Evolutionary conservation across 2,329 filamentous ascomycete genomes (phyloP).

Genomic region (Talaromyces verruculosus): DNA sequence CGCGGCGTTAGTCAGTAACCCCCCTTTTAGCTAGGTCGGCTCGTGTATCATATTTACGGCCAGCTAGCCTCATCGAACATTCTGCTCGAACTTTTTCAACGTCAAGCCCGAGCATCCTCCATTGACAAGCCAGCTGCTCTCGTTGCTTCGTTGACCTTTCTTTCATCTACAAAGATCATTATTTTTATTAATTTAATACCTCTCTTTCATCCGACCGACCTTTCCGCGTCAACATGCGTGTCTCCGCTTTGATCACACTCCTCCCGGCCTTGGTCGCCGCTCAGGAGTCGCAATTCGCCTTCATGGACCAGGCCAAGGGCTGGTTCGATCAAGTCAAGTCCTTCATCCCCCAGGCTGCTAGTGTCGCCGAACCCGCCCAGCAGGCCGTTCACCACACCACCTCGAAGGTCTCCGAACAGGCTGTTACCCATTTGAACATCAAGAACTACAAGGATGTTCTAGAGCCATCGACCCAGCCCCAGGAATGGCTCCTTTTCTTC

Average conservation of each 20-base stretch:
- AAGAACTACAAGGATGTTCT: slow-evolving; percentile 60
- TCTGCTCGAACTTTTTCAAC: slow-evolving; percentile 2
- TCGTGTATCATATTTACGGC: slow-evolving; percentile 10
- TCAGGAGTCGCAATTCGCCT: slow-evolving; percentile 56
- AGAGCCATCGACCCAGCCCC: slow-evolving; percentile 39
- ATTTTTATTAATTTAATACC: slow-evolving; percentile 8
- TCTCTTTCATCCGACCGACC: background rate
- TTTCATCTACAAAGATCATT: background rate
- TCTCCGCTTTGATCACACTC: slow-evolving; percentile 53
- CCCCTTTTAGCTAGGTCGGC: slow-evolving; percentile 17
- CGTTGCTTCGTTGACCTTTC: slow-evolving; percentile 14
- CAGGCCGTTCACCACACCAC: slow-evolving; percentile 48
- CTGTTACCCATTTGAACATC: slow-evolving; percentile 55
- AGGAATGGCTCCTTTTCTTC: slow-evolving; percentile 61
- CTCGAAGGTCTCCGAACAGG: slow-evolving; percentile 50
- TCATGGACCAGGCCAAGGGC: slow-evolving; percentile 46
- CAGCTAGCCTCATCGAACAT: slow-evolving; percentile 20
- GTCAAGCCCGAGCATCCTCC: slow-evolving; percentile 15
- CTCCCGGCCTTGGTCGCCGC: slow-evolving; percentile 53
- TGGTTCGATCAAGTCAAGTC: slow-evolving; percentile 56
- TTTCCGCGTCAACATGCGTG: slow-evolving; percentile 48
- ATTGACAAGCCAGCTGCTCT: slow-evolving; percentile 14
- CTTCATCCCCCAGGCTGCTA: slow-evolving; percentile 53
- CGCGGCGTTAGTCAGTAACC: background rate
- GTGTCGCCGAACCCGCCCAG: slow-evolving; percentile 34